Evolutionary conservation across 352 stramenopile species (phyloP).

Genomic region (Aphanomyces cochlioides): DNA sequence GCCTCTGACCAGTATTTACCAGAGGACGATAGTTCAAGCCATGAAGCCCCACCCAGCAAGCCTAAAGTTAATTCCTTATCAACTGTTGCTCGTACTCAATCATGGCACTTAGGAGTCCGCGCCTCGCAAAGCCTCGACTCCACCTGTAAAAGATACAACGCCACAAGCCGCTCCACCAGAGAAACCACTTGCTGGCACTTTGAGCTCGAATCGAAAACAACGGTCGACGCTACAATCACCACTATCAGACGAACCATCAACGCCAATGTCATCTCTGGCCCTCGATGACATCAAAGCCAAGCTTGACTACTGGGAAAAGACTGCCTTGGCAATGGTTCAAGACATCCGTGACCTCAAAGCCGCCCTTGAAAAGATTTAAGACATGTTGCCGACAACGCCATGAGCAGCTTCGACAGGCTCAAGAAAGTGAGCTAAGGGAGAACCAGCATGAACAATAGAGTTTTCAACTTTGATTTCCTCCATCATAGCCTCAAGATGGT

Average conservation of each 20-base stretch:
- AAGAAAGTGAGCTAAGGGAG: too few species aligned
- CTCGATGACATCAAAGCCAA: slow-evolving; percentile 39
- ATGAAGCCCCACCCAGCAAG: too few species aligned
- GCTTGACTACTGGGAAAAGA: slow-evolving; percentile 56
- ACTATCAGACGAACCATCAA: neutral
- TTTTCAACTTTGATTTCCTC: too few species aligned
- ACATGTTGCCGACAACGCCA: too few species aligned
- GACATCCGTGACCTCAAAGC: slow-evolving; percentile 71
- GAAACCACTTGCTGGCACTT: neutral
- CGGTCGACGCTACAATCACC: neutral
- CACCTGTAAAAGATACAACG: neutral
- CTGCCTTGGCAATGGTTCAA: slow-evolving; percentile 58
- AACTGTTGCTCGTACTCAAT: too few species aligned
- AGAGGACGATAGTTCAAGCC: too few species aligned
- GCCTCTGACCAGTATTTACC: too few species aligned
- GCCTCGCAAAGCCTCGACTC: neutral
- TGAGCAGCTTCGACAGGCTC: too few species aligned
- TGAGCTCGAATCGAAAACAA: slow-evolving; percentile 11
- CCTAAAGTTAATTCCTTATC: too few species aligned
- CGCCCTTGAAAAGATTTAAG: slow-evolving; percentile 47
- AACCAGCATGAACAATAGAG: too few species aligned
- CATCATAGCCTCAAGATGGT: too few species aligned
- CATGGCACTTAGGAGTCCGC: neutral
- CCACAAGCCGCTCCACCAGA: neutral
- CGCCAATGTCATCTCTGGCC: neutral